Evolutionary conservation across 345 rosid genomes (phyloP), one percentile per base, ranked within the genome.

Genomic region (Aquilaria yunnanensis): DNA sequence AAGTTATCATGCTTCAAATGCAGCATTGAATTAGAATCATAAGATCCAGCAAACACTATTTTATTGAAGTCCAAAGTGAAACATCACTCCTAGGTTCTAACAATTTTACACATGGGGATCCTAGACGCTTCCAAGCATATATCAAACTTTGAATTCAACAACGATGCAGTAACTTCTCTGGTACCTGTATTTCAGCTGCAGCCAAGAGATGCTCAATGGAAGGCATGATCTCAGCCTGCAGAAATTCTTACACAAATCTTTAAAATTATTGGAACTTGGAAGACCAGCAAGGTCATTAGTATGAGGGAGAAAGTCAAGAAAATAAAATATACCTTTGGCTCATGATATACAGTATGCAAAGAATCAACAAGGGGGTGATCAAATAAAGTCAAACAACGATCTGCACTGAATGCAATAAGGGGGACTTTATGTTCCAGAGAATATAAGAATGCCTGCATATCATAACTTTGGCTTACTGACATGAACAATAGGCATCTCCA

Each of bases 151-250:
- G 23, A 23, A 23, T 23, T 23, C 23, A 23, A 23, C 23, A 47
- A 66, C 12, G 67, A 58, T 51, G 50, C 29, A 41, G 47, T 56
- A 58, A 29, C 56, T 70, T 14, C 6, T 12, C 49, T 16, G 4
- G n/a, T 84, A 95, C 99, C 96, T 95, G 97, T 72, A 89, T 77
- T 52, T 84, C 92, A 51, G 88, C 83, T 57, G 86, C 74, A 65
- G 81, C 77, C 66, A 91, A 61, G 37, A 95, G 85, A 76, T 75
- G 72, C 72, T 95, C 93, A 70, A 85, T 75, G 5, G 96, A 85
- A 10, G 88, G 77, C 78, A 91, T 83, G 81, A 91, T 69, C 78
- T 95, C 96, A 0, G 97, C 99, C 99, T 95, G 83, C 52, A 72
- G 66, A 54, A 37, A 47, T 51, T 48, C 16, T 52, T 52, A 14